Base-by-base conservation (phyloP, 1,284 basidiomycete species). In the Pterula multifida region DNA sequence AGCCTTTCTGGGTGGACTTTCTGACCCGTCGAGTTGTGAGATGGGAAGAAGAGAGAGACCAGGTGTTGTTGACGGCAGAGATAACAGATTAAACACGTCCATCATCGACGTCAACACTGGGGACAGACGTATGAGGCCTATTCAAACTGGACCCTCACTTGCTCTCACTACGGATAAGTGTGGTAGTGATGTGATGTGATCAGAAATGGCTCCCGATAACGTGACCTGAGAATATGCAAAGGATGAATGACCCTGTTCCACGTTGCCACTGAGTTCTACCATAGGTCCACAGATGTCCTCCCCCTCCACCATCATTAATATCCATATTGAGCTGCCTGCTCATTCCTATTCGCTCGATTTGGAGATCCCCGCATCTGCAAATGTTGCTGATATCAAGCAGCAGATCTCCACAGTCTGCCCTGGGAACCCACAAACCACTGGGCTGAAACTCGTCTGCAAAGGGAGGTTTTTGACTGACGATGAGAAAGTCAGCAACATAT, bases 281-380 rank as follows among this genome's bases (percentile, higher is more conserved):
- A 6, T 15, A 32, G 15, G 28, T 32, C 23, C 32, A 32, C 26
- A 13, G 49, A 49, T 48, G 54, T 56, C 50, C 45, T 47, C 36
- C 49, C 69, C 70, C 65, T 62, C 70, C 49, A n/a, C n/a, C n/a
- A 54, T 67, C 57, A 68, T 79, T 56, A 65, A 71, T 56, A 65
- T 88, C 49, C 76, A 73, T 54, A 76, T 88, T 53, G 85, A 88
- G 61, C 70, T 88, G 28, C 84, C 85, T n/a, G 72, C 83, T 26
- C 76, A 80, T 61, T 76, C 78, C 52, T 75, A 71, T 55, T 83
- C 83, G 9, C 83, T 88, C 60, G 61, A 64, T 54, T 58, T 88
- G 39, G 65, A 71, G 47, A 73, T 85, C 28, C 65, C 71, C 13
- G 60, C 62, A 39, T 61, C 65, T 12, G 70, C 70, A 48, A 76